Base-by-base conservation (phyloP, 805 yeast species). In the Candida qinlingensis region DNA sequence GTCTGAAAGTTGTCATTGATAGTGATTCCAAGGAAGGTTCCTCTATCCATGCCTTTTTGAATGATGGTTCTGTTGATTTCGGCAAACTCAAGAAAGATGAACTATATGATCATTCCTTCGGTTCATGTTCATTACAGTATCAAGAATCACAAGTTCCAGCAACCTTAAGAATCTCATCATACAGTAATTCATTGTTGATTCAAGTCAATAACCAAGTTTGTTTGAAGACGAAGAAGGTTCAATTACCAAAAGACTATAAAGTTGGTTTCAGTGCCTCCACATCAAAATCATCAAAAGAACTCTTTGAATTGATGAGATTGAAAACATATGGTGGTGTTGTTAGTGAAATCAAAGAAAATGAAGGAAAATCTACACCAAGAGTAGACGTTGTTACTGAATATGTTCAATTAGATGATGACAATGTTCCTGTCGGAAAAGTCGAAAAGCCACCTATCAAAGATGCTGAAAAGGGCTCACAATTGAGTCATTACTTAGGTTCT, bases 151-250 rank as follows among this genome's bases (percentile, higher is more conserved):
- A 79, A 52, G 87, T 85, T 6, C 95, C 95, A 9, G 69, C 77
- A 27, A 83, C 87, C 1, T 46, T 85, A n/a, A 77, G 89, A 65
- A 54, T 86, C 11, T 79, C 84, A 7, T 84, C 83, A 57, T 75
- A 79, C 27, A 62, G 63, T 29, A 68, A 71, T 12, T 64, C 76
- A 50, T 71, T 83, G 53, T 82, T 83, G 54, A 73, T 85, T n/a
- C 88, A 86, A 52, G 68, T 84, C 44, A 88, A 86, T 64, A 86
- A 86, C 62, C 79, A 76, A 55, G 70, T 86, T 48, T 81, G 90
- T 59, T 79, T 85, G 64, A 81, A 81, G 63, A 81, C 90, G 0
- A 75, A 78, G 49, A 64, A 77, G 47, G 68, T 85, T 36, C 60
- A 65, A 35, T 60, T 85, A 19, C 78, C 78, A 33, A 52, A 62